Base-by-base conservation (phyloP, 345 rosid genomes). In the Dipteronia dyeriana region DNA sequence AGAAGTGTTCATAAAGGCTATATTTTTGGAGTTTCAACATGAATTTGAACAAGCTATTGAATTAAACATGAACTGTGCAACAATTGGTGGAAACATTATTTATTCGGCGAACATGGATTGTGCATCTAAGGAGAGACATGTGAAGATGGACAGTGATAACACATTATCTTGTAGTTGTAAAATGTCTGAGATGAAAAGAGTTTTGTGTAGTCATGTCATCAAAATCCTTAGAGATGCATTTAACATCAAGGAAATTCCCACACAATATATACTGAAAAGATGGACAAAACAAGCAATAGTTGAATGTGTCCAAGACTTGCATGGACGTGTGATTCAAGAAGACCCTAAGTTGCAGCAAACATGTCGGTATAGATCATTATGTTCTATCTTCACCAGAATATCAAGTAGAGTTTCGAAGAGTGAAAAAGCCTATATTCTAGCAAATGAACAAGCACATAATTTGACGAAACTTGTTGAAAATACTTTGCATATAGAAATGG, bases 391-490 rank as follows among this genome's bases (percentile, higher is more conserved):
- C 51, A 56, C 51, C 0, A 71, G 19, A 20, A 71, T 71, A 56
- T 38, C 31, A 57, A 71, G 10, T 38, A 71, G 20, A 20, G 74
- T 26, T 34, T 57, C 5, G 0, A 17, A 71, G 31, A 56, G 66
- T 71, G 34, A 71, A 57, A 71, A 12, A 20, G 3, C 16, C 0
- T 56, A 19, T 11, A 57, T n/a, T 25, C 26, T 71, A n/a, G 51
- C 16, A 6, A 71, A 31, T 71, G 12, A 31, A 1, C 49, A 71
- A 0, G 65, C 29, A 5, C 20, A 0, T 11, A 71, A 71, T 11
- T n/a, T 71, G 23, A 3, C 65, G 34, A 56, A 57, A 31, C 19
- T 34, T 12, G 64, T 71, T 71, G 29, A 71, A 57, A 31, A 71
- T 0, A 17, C 5, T 57, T 34, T 71, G 19, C 23, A 22, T 26